phyloP scores from a whole-genome alignment of 1,284 basidiomycete species.

The Cutaneotrichosporon dermatis region DNA sequence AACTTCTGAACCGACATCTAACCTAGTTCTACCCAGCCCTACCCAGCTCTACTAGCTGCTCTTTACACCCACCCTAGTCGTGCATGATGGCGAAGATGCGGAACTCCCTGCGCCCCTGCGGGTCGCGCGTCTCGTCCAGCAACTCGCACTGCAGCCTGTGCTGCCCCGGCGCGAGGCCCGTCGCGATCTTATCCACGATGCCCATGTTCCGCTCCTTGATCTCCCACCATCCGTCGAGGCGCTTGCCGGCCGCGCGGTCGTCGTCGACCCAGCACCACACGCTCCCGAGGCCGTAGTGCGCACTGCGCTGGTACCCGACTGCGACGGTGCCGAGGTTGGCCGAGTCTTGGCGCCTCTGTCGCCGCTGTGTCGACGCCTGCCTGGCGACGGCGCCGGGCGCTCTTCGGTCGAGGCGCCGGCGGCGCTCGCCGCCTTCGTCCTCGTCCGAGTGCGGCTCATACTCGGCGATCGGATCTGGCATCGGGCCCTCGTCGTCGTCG shows the following conservation, averaged over 20 bases:
- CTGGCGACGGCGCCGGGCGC: too few relatives aligned
- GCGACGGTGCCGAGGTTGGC: slow-evolving; percentile 27
- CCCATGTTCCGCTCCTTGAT: slow-evolving; percentile 21
- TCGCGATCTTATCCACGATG: slow-evolving; percentile 14
- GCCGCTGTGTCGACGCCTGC: too few relatives aligned
- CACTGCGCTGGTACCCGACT: slow-evolving; percentile 38
- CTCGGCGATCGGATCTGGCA: slow-evolving; percentile 11
- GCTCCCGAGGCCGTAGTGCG: slow-evolving; percentile 43
- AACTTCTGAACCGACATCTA: too few relatives aligned
- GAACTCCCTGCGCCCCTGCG: slow-evolving; percentile 10
- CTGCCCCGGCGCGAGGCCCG: slow-evolving; percentile 6
- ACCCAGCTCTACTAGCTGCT: too few relatives aligned
- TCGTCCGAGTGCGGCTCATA: slow-evolving; percentile 8
- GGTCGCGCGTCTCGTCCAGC: slow-evolving; percentile 15
- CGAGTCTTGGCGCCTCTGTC: neutral
- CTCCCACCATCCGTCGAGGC: slow-evolving; percentile 40
- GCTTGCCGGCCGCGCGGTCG: slow-evolving; percentile 20
- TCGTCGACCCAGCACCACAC: slow-evolving; percentile 45
- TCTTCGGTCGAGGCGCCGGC: too few relatives aligned
- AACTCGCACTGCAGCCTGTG: slow-evolving; percentile 18
- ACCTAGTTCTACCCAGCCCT: too few relatives aligned
- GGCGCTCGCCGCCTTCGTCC: neutral
- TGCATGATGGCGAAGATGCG: slow-evolving; percentile 21
- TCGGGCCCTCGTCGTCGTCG: slow-evolving; percentile 1
- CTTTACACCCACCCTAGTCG: slow-evolving; percentile 4